Evolutionary conservation across 176 grass and related monocot genomes (phyloP), one percentile per base, ranked within the genome.

Genomic region (Aegilops tauschii): DNA sequence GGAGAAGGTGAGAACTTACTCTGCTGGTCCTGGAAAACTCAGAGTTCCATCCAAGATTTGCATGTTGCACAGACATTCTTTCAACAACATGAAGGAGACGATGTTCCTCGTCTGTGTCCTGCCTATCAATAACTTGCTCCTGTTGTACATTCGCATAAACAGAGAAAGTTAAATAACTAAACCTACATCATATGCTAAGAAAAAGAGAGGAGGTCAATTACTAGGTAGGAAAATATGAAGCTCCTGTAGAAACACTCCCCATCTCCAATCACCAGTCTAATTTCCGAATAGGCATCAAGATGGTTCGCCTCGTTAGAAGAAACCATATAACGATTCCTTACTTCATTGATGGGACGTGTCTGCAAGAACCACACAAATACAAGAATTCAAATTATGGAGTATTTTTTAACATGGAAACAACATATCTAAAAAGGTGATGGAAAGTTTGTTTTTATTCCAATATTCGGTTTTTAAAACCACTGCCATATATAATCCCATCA

Each of bases 211-310:
- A 65, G 64, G 32, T 40, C n/a, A 86, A 13, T 64, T 86, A 90
- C 88, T 3, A 90, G 65, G 83, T 90, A 90, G 23, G 79, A 83
- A 90, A 86, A 86, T 79, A 90, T 86, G 84, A 86, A 90, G 79
- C 88, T 86, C 79, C 88, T 86, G 42, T 90, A 83, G 73, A 90
- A 90, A 86, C 88, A 83, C 40, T 90, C 88, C 20, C 79, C 84
- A 40, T 90, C 88, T 83, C 79, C 73, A 64, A 4, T 13, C 30
- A 90, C 88, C 2, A 18, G 84, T 34, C 79, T 78, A 71, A 86
- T 44, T 83, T 3, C 56, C 30, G 65, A 86, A 83, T 79, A 86
- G 9, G 0, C 4, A 54, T 11, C 9, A 40, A 3, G 31, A 65
- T 86, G 73, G 21, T 10, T 5, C 21, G 50, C 6, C 23, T 17